Evolutionary conservation across 1,284 basidiomycete species (phyloP).

Genomic region (Ganoderma lucidum): DNA sequence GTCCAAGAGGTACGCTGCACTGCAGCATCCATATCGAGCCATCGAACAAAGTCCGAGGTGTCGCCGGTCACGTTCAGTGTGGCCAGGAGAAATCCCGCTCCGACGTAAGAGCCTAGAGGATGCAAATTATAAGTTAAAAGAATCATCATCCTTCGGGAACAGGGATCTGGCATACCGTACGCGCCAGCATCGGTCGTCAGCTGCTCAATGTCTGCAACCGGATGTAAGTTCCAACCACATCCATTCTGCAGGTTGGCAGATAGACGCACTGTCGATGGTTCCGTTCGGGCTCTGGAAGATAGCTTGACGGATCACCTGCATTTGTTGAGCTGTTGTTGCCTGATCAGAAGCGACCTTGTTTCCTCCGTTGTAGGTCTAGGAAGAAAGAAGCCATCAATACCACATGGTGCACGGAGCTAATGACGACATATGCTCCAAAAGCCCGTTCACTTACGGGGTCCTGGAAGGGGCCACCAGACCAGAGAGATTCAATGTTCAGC

Average conservation of each 20-base stretch:
- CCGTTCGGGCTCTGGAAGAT: slow-evolving; percentile 69
- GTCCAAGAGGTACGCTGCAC: slow-evolving; percentile 67
- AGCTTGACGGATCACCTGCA: slow-evolving; percentile 60
- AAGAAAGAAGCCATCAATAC: slow-evolving; percentile 5
- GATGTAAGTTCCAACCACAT: not conserved
- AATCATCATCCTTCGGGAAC: not conserved
- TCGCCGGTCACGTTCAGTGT: slow-evolving; percentile 52
- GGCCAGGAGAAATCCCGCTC: slow-evolving; percentile 68
- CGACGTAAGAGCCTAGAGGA: slow-evolving; percentile 68
- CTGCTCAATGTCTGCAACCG: slow-evolving; percentile 57
- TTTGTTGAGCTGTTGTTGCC: slow-evolving; percentile 52
- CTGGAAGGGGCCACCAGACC: slow-evolving; percentile 78
- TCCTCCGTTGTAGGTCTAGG: slow-evolving; percentile 73
- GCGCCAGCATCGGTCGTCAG: slow-evolving; percentile 63
- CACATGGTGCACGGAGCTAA: not conserved
- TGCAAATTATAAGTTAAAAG: not conserved
- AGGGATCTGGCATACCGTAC: slow-evolving; percentile 55
- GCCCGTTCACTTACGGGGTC: slow-evolving; percentile 55
- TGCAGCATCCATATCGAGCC: slow-evolving; percentile 73
- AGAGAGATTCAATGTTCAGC: slow-evolving; percentile 78
- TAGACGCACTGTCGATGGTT: slow-evolving; percentile 60
- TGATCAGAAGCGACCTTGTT: slow-evolving; percentile 62
- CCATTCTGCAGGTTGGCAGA: not conserved
- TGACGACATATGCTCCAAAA: slow-evolving; percentile 7
- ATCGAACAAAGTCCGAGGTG: slow-evolving; percentile 62